Conservation (phyloP, 148 eudicot species). For the Mesembryanthemum crystallinum region DNA sequence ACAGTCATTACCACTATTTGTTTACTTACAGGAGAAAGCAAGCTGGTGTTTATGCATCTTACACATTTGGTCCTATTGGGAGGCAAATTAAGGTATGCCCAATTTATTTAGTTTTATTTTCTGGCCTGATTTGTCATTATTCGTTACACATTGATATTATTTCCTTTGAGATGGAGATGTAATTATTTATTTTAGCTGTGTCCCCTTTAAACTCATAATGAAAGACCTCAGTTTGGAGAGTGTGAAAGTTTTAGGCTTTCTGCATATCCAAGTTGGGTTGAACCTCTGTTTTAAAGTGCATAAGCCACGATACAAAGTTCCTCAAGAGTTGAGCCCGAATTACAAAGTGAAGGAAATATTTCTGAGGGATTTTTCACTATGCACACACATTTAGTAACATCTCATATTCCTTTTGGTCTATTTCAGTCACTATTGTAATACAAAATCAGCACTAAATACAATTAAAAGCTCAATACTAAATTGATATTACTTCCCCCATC, state of each 20-base stretch:
- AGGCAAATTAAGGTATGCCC: constrained; percentile 57
- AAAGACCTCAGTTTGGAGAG: neutral
- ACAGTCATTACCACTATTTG: neutral
- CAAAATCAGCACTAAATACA: neutral
- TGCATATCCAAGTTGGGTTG: neutral
- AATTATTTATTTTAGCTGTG: neutral
- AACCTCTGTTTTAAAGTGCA: neutral
- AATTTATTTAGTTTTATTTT: neutral
- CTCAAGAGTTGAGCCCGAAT: neutral
- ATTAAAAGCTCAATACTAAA: neutral
- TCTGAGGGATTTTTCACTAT: neutral
- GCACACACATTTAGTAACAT: neutral
- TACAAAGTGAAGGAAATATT: neutral
- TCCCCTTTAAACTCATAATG: neutral
- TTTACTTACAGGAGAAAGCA: constrained; percentile 52
- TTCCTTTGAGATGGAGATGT: neutral
- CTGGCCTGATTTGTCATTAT: neutral
- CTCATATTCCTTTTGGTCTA: too few relatives aligned
- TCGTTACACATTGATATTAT: neutral
- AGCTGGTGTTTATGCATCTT: constrained; percentile 75
- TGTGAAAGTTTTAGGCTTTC: neutral
- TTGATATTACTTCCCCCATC: neutral
- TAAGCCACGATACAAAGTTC: neutral
- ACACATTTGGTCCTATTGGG: constrained; percentile 58
- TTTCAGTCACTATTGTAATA: neutral